Evolutionary conservation across 176 grass and related monocot species (phyloP).

Genomic region (Lolium perenne): DNA sequence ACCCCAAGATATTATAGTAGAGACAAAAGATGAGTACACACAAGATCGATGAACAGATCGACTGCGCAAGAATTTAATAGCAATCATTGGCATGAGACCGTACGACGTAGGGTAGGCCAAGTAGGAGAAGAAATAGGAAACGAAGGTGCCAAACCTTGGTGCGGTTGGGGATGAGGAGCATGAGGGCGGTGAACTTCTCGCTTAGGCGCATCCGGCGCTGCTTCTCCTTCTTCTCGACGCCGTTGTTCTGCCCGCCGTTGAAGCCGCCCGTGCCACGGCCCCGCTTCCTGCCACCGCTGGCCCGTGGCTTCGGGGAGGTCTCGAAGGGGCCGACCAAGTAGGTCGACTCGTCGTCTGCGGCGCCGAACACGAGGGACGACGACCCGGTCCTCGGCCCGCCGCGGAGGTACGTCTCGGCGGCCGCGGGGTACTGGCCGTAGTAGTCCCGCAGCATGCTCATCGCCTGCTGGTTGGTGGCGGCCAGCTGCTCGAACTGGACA

Average conservation of each 20-base stretch:
- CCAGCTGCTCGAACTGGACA: constrained; percentile 49
- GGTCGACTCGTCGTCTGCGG: constrained; percentile 41
- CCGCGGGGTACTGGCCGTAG: constrained; percentile 43
- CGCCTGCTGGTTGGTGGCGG: constrained; percentile 33
- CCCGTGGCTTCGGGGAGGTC: constrained; percentile 34
- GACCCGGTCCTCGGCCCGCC: constrained; percentile 34
- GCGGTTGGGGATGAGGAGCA: constrained; percentile 73
- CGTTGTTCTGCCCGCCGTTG: constrained; percentile 31
- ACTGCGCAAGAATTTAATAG: not conserved
- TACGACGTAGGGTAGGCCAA: not conserved
- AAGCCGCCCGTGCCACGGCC: constrained; percentile 25
- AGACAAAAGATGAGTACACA: not conserved
- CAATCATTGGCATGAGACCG: not conserved
- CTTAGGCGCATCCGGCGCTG: constrained; percentile 69
- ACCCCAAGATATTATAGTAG: not conserved
- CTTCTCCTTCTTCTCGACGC: constrained; percentile 84
- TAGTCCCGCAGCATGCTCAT: constrained; percentile 56
- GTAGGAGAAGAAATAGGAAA: not conserved
- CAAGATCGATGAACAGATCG: not conserved
- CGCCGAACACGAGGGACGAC: constrained; percentile 55
- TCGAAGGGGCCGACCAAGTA: constrained; percentile 44
- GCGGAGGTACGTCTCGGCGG: constrained; percentile 41
- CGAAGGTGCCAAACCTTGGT: constrained; percentile 51
- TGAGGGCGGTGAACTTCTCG: constrained; percentile 70
- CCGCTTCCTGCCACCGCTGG: constrained; percentile 51